A percentile compares a stretch with the other conserved stretches of the same genome.
These are phyloP conservation scores for Rhodotorula sp. DNA, from an alignment of 1,284 basidiomycete genomes.

Conservation along the genomic window DNA sequence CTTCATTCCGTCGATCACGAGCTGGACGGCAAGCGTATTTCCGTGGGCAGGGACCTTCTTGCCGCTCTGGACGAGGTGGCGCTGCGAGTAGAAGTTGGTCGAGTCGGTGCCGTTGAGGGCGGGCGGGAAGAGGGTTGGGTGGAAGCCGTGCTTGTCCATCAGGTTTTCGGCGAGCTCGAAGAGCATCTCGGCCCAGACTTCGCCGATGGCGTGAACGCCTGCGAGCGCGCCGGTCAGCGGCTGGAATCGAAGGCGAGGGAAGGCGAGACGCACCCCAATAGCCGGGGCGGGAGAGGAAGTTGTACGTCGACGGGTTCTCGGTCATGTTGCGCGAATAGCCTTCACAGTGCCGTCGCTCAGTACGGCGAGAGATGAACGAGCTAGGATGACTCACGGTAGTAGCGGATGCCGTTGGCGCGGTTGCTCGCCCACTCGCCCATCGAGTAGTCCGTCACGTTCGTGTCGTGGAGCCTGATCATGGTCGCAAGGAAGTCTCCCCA, in stretches of 20 bases:
- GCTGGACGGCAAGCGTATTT: constrained; percentile 75
- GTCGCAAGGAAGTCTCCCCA: constrained; percentile 39
- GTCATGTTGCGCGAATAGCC: constrained; percentile 63
- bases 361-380: too few species aligned
- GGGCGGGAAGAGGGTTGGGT: constrained; percentile 76
- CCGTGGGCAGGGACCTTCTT: constrained; percentile 79
- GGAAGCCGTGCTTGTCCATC: constrained; percentile 71
- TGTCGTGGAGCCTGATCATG: constrained; percentile 37
- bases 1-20: constrained; percentile 90
- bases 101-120: constrained; percentile 56
- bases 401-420: constrained; percentile 71
- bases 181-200: constrained; percentile 87
- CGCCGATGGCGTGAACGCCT: constrained; percentile 61
- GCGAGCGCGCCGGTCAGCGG: not conserved
- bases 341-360: too few species aligned
- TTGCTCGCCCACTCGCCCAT: constrained; percentile 97
- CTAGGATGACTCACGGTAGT: constrained; percentile 59
- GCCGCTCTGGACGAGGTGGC: constrained; percentile 39
- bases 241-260: not conserved
- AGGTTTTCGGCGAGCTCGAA: constrained; percentile 62
- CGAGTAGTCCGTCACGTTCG: constrained; percentile 46
- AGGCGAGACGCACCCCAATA: constrained; percentile 64
- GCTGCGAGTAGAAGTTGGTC: constrained; percentile 68
- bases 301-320: constrained; percentile 87
- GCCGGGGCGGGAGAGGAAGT: constrained; percentile 89